Evolutionary conservation across 2,329 filamentous ascomycete genomes (phyloP).

Genomic region (Colletotrichum tabaci): DNA sequence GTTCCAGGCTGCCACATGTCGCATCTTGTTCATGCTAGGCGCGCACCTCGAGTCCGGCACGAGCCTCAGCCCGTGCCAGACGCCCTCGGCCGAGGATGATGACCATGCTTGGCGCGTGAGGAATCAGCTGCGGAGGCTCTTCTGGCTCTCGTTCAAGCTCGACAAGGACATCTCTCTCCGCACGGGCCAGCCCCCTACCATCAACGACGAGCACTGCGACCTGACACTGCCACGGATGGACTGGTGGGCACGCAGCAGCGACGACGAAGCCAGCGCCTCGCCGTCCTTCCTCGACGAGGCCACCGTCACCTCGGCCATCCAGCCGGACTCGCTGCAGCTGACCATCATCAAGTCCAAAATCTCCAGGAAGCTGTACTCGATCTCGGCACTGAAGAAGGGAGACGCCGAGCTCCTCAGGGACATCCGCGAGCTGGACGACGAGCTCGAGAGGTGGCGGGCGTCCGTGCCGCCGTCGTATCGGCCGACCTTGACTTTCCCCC

Average conservation of each 20-base stretch:
- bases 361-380: slow-evolving; percentile 64
- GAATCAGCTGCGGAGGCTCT: slow-evolving; percentile 58
- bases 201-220: slow-evolving; percentile 67
- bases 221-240: slow-evolving; percentile 62
- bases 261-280: slow-evolving; percentile 45
- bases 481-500: slow-evolving; percentile 62
- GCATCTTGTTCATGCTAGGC: slow-evolving; percentile 64
- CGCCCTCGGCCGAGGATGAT: slow-evolving; percentile 6
- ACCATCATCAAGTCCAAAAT: slow-evolving; percentile 67
- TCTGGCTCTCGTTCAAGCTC: slow-evolving; percentile 69
- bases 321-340: slow-evolving; percentile 65
- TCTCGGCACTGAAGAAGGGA: slow-evolving; percentile 61
- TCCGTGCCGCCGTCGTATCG: slow-evolving; percentile 61
- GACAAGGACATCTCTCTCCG: slow-evolving; percentile 71
- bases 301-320: slow-evolving; percentile 46
- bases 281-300: slow-evolving; percentile 36
- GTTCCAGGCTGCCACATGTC: slow-evolving; percentile 61
- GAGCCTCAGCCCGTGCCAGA: slow-evolving; percentile 40
- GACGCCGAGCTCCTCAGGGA: slow-evolving; percentile 68
- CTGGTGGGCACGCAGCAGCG: slow-evolving; percentile 20
- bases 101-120: slow-evolving; percentile 47
- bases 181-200: slow-evolving; percentile 66
- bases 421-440: slow-evolving; percentile 70
- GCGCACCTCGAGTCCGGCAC: slow-evolving; percentile 53
- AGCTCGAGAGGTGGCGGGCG: slow-evolving; percentile 68